These are phyloP conservation scores for Epichloe gansuensis DNA, from an alignment of 2,329 filamentous ascomycete genomes.

Conservation along the genomic window DNA sequence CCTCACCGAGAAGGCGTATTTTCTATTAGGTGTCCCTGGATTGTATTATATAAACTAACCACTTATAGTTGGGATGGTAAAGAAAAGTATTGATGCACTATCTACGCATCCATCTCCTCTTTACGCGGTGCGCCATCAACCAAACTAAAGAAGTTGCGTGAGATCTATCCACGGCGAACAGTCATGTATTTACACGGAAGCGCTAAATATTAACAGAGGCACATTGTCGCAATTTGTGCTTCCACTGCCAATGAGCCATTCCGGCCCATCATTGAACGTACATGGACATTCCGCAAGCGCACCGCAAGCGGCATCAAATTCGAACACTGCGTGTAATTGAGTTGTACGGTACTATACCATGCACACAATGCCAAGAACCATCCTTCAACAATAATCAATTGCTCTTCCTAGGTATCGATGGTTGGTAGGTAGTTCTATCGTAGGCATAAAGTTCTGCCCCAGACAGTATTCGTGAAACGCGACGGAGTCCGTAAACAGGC, in stretches of 20 bases:
- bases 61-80: neutral
- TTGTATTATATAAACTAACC: constrained; percentile 2
- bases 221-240: neutral
- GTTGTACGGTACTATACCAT: neutral
- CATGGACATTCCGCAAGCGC: neutral
- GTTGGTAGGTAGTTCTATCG: neutral
- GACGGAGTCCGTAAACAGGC: neutral
- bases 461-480: neutral
- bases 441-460: neutral
- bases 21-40: neutral
- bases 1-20: neutral
- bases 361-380: neutral
- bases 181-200: neutral
- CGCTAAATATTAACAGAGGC: neutral
- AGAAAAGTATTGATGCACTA: neutral
- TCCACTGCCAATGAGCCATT: neutral
- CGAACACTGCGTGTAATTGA: neutral
- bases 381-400: neutral
- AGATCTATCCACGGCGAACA: neutral
- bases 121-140: neutral
- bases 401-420: neutral
- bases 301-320: neutral
- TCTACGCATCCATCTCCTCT: neutral
- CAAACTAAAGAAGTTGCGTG: neutral
- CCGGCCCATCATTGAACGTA: too few species aligned